Evolutionary conservation across 192 early-diverging fungal genomes (phyloP), one percentile per base, ranked within the genome.

Genomic region (Coemansia pectinata): DNA sequence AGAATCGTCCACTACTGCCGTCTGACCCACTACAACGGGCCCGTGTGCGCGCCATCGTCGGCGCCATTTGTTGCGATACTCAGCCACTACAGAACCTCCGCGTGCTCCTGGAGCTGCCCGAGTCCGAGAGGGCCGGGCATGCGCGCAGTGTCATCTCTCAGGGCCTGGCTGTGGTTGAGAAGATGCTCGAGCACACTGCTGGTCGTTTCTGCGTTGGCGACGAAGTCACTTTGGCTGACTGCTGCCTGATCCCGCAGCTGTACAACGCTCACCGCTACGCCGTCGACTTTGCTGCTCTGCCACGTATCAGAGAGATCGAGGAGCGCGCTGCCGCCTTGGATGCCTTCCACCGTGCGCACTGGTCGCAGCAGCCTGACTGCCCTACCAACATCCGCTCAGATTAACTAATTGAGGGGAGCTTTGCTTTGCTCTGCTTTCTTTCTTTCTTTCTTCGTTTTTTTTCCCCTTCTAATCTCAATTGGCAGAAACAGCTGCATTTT

Each of bases 81-180:
- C 94, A 96, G 69, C 96, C 96, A 17, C 65, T 95, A 45, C 90
- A 94, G 69, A 98, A 98, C 78, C 71, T 95, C 67, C 66, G 86
- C 40, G 88, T 98, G 1, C 69, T 93, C 63, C 80, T 85, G 11
- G 79, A 90, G 58, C 75, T 91, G 17, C 88, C 86, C 1, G 87
- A 85, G 41, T 45, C 66, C 31, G 83, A 88, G 62, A 45, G 81
- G 27, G 59, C 60, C 1, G 47, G 17, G 15, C 63, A 73, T 68
- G 84, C 65, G 70, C 80, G 73, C 73, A 74, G 66, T 57, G 39
- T 73, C 85, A 93, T 74, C 89, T 88, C 66, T 0, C 63, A 71
- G 12, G 91, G 92, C 1, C 91, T 96, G 68, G 76, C 79, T 8
- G 87, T 79, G 8, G 78, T 94, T 38, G 94, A 97, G 62, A 79